Percentiles rank a stretch among this genome's conserved stretches.
Evolutionary conservation across 2,329 filamentous ascomycete genomes (phyloP).

Genomic region (Botrytis pseudocinerea): DNA sequence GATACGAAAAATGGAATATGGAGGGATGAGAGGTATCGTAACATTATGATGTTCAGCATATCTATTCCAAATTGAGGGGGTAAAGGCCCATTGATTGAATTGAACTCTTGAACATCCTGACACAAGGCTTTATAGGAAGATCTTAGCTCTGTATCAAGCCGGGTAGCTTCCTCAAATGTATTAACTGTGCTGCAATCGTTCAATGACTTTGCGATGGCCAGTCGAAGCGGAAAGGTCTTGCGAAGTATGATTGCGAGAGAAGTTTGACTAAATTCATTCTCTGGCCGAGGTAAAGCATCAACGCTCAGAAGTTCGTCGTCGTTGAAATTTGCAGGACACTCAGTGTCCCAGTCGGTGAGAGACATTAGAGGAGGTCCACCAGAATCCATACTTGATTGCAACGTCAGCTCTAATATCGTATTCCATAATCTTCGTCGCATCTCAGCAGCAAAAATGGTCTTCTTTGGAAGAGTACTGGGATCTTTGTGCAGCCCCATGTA

Average conservation of each 20-base stretch:
- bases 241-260: constrained; percentile 48
- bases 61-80: constrained; percentile 47
- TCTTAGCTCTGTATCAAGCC: constrained; percentile 34
- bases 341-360: constrained; percentile 50
- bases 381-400: constrained; percentile 49
- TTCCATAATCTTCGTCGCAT: constrained; percentile 55
- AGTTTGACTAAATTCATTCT: constrained; percentile 44
- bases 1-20: constrained; percentile 54
- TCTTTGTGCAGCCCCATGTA: constrained; percentile 55
- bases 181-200: constrained; percentile 45
- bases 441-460: constrained; percentile 44
- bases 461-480: constrained; percentile 44
- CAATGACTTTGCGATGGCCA: constrained; percentile 47
- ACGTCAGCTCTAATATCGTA: constrained; percentile 50
- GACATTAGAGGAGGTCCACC: constrained; percentile 50
- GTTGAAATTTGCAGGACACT: constrained; percentile 51
- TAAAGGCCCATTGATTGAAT: constrained; percentile 31
- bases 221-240: constrained; percentile 46
- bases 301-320: constrained; percentile 49
- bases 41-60: constrained; percentile 52
- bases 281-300: constrained; percentile 40
- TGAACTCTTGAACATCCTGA: background rate
- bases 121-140: background rate
- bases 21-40: constrained; percentile 55
- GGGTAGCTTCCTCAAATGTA: constrained; percentile 49